A percentile compares a stretch with the other conserved stretches of the same genome.
Evolutionary conservation across 169 alveolate genomes (phyloP).

Genomic region (Plasmodium gonderi): DNA sequence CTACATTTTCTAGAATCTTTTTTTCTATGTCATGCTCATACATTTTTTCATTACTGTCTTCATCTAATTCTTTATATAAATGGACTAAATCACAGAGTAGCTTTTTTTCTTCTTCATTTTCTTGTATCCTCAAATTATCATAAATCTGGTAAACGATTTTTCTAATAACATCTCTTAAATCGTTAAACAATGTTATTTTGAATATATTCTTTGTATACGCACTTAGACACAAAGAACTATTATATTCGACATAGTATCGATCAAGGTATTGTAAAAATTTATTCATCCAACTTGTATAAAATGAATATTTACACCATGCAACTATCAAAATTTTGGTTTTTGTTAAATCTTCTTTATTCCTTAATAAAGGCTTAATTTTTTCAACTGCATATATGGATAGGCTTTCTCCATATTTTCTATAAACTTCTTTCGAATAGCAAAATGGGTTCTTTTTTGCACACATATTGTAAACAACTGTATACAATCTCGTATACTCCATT

Average conservation of each 20-base stretch:
- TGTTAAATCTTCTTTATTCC: not conserved
- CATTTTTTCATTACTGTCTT: conserved; percentile 67
- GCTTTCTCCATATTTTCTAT: conserved; percentile 71
- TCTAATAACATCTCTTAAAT: conserved; percentile 36
- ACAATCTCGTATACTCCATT: conserved; percentile 75
- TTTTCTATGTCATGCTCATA: conserved; percentile 70
- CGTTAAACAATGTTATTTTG: conserved; percentile 57
- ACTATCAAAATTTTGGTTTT: conserved; percentile 41
- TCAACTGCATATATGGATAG: conserved; percentile 46
- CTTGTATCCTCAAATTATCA: conserved; percentile 24
- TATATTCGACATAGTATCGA: conserved; percentile 76
- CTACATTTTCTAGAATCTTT: conserved; percentile 55
- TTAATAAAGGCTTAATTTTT: conserved; percentile 58
- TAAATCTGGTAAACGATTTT: conserved; percentile 42
- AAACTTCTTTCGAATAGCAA: conserved; percentile 72
- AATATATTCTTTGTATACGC: conserved; percentile 72
- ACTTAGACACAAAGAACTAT: conserved; percentile 56
- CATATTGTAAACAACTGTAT: conserved; percentile 79
- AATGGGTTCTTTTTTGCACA: conserved; percentile 75
- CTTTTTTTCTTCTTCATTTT: conserved; percentile 40
- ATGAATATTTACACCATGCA: conserved; percentile 78
- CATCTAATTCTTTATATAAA: conserved; percentile 60
- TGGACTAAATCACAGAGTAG: conserved; percentile 51
- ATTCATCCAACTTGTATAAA: conserved; percentile 80
- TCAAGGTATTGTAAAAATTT: conserved; percentile 78